phyloP scores from a whole-genome alignment of 208 protist genomes.

The Giardia muris region DNA sequence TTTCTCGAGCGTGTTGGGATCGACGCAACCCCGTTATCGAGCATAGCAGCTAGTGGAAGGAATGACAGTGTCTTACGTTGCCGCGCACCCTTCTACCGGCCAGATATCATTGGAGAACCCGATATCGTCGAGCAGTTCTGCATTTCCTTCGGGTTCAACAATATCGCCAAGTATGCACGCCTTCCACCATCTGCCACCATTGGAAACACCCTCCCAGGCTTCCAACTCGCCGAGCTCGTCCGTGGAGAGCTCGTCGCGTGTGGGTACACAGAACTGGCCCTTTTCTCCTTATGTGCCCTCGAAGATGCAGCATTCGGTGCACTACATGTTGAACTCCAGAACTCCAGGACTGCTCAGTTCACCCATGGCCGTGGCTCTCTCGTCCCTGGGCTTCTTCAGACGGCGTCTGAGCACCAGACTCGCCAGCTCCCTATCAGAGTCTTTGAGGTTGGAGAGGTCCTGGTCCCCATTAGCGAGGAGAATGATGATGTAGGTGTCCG shows the following conservation, averaged over 20 bases:
- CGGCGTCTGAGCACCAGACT: slow-evolving; percentile 65
- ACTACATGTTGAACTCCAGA: slow-evolving; percentile 62
- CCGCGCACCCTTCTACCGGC: slow-evolving; percentile 59
- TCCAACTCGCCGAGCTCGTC: slow-evolving; percentile 70
- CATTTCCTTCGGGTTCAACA: slow-evolving; percentile 86
- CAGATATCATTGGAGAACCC: slow-evolving; percentile 76
- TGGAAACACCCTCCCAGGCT: slow-evolving; percentile 67
- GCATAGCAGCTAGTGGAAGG: slow-evolving; percentile 37
- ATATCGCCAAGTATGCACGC: slow-evolving; percentile 53
- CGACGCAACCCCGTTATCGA: slow-evolving; percentile 70
- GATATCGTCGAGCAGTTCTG: slow-evolving; percentile 93
- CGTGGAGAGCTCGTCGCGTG: slow-evolving; percentile 65
- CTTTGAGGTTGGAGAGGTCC: slow-evolving; percentile 85
- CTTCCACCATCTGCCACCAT: slow-evolving; percentile 58
- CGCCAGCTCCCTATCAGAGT: slow-evolving; percentile 67
- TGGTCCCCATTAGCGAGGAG: slow-evolving; percentile 53
- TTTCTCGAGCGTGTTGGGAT: slow-evolving; percentile 52
- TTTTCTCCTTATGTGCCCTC: slow-evolving; percentile 55
- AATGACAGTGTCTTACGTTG: slow-evolving; percentile 54
- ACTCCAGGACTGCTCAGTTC: slow-evolving; percentile 76
- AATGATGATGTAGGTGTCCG: slow-evolving; percentile 57
- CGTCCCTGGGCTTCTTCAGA: slow-evolving; percentile 79
- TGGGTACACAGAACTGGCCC: slow-evolving; percentile 82
- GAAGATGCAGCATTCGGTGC: slow-evolving; percentile 41
- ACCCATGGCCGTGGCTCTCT: slow-evolving; percentile 66